Base-by-base conservation (phyloP, 768 basidiomycete genomes). In the Amanita phalloides region DNA sequence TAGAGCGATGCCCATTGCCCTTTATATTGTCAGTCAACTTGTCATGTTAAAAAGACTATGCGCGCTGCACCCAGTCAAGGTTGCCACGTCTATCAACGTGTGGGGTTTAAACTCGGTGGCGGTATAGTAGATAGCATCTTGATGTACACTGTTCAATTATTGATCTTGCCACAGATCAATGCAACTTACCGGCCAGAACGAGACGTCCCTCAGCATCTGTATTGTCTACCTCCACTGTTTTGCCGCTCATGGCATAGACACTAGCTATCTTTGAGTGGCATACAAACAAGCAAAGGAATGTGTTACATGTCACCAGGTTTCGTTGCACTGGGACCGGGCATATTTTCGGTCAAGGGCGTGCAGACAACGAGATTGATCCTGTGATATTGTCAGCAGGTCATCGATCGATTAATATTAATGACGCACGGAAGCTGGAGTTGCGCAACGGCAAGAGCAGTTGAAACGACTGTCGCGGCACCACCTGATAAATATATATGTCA, bases 281-380 rank as follows among this genome's bases (percentile, higher is more conserved):
- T 26, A 17, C 41, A 14, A 46, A 48, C 14, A 13, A 45, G 33
- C 30, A 10, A 53, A 35, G 6, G 25, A 17, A 6, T 28, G 3
- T 63, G 81, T 32, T 55, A 90, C 85, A 91, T 76, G 60, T 93
- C 90, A 49, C 91, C 91, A 1, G 90, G 90, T 63, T 90, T 90
- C 10, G 75, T 79, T n/a, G 78, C 78, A 55, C 73, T 74, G 2
- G 76, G 74, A 14, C 86, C 85, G 3, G 90, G 90, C 75, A 94
- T 73, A 70, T 94, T 94, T 64, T 94, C 91, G 14, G 81, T 81
- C 30, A 94, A 71, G 2, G 90, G 88, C 0, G 82, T 82, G 25
- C 79, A 69, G 9, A 80, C 76, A 23, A 90, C 74, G 49, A 91
- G 69, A 62, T 92, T 90, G 64, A 93, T 71, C 7, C 86, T 89